Conservation (phyloP, 2,329 filamentous ascomycete species). For the Phyllosticta citribraziliensis region DNA sequence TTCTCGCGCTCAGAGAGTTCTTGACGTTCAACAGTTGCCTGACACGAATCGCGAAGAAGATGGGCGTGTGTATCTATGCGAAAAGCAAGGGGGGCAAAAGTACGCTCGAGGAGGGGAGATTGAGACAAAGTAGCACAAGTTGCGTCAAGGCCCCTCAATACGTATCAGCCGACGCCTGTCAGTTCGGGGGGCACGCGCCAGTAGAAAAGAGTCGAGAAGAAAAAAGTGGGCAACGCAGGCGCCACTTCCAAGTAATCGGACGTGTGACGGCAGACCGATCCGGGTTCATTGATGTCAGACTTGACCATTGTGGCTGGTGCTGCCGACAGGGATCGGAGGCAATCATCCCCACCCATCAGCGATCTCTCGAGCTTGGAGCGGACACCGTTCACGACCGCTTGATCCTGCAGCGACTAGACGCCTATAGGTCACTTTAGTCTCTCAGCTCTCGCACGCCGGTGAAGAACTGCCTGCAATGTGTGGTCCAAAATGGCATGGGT, state of each 20-base stretch:
- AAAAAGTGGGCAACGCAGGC: not conserved
- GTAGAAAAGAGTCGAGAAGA: not conserved
- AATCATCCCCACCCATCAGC: not conserved
- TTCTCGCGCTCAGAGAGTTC: not conserved
- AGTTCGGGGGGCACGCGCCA: not conserved
- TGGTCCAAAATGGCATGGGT: not conserved
- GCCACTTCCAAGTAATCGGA: not conserved
- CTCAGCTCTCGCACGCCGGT: not conserved
- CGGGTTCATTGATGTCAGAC: not conserved
- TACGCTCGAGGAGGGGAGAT: not conserved
- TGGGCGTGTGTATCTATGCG: not conserved
- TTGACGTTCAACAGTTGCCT: not conserved
- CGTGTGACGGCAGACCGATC: not conserved
- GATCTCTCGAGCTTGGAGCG: not conserved
- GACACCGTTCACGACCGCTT: not conserved
- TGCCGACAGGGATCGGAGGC: not conserved
- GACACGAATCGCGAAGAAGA: not conserved
- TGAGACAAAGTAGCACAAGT: not conserved
- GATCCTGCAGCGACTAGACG: not conserved
- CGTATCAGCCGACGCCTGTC: not conserved
- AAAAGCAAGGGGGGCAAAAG: not conserved
- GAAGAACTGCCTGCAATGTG: not conserved
- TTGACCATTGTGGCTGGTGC: not conserved
- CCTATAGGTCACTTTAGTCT: not conserved
- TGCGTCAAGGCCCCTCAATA: not conserved